Percentiles rank a stretch among this genome's conserved stretches.
Conservation (phyloP, 306 rosid species). For the Acacia acuminata region DNA sequence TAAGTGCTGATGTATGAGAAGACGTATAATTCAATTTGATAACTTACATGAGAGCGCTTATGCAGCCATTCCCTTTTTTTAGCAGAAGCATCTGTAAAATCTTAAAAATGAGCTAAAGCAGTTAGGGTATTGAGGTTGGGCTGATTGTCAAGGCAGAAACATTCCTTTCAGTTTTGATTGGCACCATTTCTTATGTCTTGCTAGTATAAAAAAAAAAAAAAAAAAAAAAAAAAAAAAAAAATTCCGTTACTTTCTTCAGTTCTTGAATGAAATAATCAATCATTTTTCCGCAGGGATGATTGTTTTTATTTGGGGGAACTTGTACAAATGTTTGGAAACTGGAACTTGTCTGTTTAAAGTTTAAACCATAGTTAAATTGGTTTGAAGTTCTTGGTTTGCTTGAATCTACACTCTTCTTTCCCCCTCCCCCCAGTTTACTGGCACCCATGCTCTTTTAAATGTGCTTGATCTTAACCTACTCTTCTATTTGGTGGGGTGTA, state of each 20-base stretch:
- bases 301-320: not conserved
- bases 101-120: not conserved
- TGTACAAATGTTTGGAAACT: not conserved
- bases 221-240: no score
- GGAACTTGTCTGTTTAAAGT: not conserved
- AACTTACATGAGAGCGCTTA: not conserved
- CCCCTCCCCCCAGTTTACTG: not conserved
- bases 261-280: not conserved
- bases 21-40: no score
- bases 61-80: not conserved
- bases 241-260: not conserved
- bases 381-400: not conserved
- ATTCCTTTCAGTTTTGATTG: not conserved
- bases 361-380: not conserved
- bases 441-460: not conserved
- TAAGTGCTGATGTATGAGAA: not conserved
- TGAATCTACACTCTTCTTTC: not conserved
- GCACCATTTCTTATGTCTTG: not conserved
- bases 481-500: conserved; percentile 23
- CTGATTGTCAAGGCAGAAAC: not conserved
- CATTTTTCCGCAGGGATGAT: not conserved
- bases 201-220: not conserved
- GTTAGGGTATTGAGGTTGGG: not conserved
- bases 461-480: not conserved
- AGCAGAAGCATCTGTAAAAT: not conserved